These are phyloP conservation scores for Pythium monospermum DNA, from an alignment of 352 stramenopile species.

Conservation along the genomic window DNA sequence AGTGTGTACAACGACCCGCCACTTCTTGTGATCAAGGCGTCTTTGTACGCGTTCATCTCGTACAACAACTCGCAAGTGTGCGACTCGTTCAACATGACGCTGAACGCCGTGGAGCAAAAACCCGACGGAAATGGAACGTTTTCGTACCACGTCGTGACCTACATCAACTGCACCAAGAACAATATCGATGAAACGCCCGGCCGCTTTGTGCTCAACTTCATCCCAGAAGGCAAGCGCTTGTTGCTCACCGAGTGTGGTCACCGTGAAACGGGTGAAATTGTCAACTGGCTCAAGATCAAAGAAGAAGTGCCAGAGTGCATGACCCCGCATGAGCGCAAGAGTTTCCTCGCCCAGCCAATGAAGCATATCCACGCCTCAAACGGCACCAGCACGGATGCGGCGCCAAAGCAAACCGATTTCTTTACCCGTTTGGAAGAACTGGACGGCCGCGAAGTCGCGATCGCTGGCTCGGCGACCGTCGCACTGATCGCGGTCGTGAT, in stretches of 20 bases:
- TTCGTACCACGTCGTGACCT: conserved; percentile 80
- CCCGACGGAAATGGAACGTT: conserved; percentile 60
- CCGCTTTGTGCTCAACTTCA: conserved; percentile 82
- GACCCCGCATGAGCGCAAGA: conserved; percentile 69
- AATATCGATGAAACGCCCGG: conserved; percentile 66
- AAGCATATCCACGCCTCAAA: conserved; percentile 83
- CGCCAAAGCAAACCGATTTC: conserved; percentile 61
- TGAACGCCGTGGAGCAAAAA: conserved; percentile 83
- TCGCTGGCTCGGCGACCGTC: conserved; percentile 50
- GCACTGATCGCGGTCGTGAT: conserved; percentile 60
- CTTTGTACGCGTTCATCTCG: conserved; percentile 79
- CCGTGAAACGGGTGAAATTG: conserved; percentile 75
- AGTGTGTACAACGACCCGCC: conserved; percentile 79
- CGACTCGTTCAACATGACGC: conserved; percentile 83
- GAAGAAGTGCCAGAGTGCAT: conserved; percentile 81
- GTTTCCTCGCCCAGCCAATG: conserved; percentile 79
- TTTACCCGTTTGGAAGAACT: conserved; percentile 54
- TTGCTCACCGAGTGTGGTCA: conserved; percentile 80
- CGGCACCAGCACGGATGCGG: conserved; percentile 38
- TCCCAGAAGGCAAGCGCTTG: conserved; percentile 70
- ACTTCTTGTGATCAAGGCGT: conserved; percentile 78
- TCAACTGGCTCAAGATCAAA: conserved; percentile 84
- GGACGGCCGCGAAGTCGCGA: conserved; percentile 64
- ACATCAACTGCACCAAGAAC: conserved; percentile 84
- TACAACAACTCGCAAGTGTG: conserved; percentile 83